A percentile compares a stretch with the other conserved stretches of the same genome.
phyloP scores from a whole-genome alignment of 257 asterid genomes.

The Solanum neorickii region DNA sequence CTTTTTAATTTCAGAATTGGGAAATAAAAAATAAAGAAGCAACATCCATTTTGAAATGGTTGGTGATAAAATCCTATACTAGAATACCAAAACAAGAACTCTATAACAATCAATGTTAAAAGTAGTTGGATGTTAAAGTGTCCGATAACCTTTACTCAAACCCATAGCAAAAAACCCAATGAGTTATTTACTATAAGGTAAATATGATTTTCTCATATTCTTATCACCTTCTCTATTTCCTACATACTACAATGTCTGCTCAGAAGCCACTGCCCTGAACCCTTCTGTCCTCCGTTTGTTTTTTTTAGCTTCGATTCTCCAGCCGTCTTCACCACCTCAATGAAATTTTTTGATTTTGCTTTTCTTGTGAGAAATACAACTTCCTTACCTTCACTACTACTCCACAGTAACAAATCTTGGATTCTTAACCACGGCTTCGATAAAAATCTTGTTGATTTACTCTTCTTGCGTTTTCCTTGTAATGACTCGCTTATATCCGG shows the following conservation, averaged over 20 bases:
- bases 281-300: not conserved
- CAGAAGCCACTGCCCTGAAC: not conserved
- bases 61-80: not conserved
- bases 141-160: not conserved
- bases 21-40: not conserved
- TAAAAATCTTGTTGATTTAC: slow-evolving; percentile 6
- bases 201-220: slow-evolving; percentile 5
- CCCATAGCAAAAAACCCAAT: slow-evolving; percentile 7
- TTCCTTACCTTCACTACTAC: slow-evolving; percentile 10
- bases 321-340: not conserved
- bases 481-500: not conserved
- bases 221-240: not conserved
- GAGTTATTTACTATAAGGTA: slow-evolving; percentile 1
- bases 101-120: no score
- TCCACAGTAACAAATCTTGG: slow-evolving; percentile 9
- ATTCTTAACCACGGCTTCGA: slow-evolving; percentile 7
- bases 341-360: no score
- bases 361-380: not conserved
- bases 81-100: no score
- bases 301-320: not conserved
- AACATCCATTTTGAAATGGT: not conserved
- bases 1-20: not conserved
- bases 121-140: not conserved
- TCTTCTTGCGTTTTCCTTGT: slow-evolving; percentile 7
- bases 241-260: not conserved